phyloP scores from a whole-genome alignment of 2,329 filamentous ascomycete species.

The Fusarium nurragi region DNA sequence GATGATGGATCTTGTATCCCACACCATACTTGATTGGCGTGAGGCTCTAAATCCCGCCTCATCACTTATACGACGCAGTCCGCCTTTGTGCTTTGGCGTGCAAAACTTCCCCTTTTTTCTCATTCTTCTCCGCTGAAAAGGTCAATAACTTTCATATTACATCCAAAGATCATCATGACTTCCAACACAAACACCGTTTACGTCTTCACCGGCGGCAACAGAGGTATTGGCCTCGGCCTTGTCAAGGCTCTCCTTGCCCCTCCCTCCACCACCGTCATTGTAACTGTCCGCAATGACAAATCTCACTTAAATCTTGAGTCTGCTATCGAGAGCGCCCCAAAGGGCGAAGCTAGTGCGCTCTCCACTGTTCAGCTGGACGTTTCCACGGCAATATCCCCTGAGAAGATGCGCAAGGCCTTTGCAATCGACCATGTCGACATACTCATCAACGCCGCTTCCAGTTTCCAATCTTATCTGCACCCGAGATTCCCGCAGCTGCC shows the following conservation, averaged over 20 bases:
- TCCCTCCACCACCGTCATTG: conserved; percentile 61
- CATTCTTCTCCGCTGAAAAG: fast-evolving
- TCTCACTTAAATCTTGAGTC: conserved; percentile 30
- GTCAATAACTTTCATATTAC: no score
- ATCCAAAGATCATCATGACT: neutral
- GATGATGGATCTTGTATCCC: conserved; percentile 1
- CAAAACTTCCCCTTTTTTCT: neutral
- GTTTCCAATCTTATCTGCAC: conserved; percentile 43
- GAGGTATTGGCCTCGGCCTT: conserved; percentile 54
- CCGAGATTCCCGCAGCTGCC: conserved; percentile 46
- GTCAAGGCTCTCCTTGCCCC: conserved; percentile 54
- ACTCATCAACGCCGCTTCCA: conserved; percentile 60
- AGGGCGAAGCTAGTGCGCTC: conserved; percentile 45
- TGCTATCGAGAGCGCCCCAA: conserved; percentile 30
- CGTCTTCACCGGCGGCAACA: conserved; percentile 54
- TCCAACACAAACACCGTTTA: conserved; percentile 44
- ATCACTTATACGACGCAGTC: neutral
- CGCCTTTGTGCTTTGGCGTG: neutral
- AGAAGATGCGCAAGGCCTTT: conserved; percentile 35
- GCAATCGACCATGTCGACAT: conserved; percentile 56
- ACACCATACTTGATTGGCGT: fast-evolving
- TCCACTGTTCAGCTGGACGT: conserved; percentile 53
- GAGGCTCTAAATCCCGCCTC: neutral
- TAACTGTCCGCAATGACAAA: conserved; percentile 47
- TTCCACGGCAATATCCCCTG: conserved; percentile 39